phyloP scores from a whole-genome alignment of 441 rosid species.

The Metrosideros polymorpha region DNA sequence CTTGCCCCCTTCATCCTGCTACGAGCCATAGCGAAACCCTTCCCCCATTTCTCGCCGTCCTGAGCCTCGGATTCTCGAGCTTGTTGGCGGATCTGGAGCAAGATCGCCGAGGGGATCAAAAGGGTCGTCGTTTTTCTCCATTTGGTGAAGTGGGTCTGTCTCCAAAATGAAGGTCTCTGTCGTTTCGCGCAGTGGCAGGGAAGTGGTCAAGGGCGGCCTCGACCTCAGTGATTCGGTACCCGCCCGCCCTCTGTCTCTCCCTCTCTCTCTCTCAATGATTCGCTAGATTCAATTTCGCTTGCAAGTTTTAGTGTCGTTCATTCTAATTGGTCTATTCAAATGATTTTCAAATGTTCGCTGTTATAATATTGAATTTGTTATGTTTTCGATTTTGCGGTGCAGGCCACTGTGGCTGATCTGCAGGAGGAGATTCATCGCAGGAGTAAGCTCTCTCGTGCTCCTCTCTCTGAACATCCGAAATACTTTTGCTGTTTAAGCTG shows the following conservation, averaged over 20 bases:
- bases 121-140: not conserved
- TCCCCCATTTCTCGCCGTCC: not conserved
- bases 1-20: not conserved
- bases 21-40: not conserved
- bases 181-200: conserved; percentile 80
- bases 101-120: not conserved
- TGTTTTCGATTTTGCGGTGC: not conserved
- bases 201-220: conserved; percentile 63
- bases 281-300: not conserved
- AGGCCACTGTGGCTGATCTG: conserved; percentile 89
- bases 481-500: not conserved
- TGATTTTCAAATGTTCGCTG: not conserved
- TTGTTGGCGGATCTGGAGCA: not conserved
- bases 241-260: not conserved
- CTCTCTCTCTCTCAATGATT: not conserved
- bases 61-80: not conserved
- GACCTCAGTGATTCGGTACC: conserved; percentile 68
- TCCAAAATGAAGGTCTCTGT: conserved; percentile 63
- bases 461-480: not conserved
- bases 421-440: conserved; percentile 75
- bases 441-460: conserved; percentile 31
- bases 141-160: conserved; percentile 22
- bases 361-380: not conserved
- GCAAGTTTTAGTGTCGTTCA: not conserved
- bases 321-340: not conserved